These are phyloP conservation scores for Pseudogymnoascus pannorum DNA, from an alignment of 2,329 filamentous ascomycete genomes.

Conservation along the genomic window DNA sequence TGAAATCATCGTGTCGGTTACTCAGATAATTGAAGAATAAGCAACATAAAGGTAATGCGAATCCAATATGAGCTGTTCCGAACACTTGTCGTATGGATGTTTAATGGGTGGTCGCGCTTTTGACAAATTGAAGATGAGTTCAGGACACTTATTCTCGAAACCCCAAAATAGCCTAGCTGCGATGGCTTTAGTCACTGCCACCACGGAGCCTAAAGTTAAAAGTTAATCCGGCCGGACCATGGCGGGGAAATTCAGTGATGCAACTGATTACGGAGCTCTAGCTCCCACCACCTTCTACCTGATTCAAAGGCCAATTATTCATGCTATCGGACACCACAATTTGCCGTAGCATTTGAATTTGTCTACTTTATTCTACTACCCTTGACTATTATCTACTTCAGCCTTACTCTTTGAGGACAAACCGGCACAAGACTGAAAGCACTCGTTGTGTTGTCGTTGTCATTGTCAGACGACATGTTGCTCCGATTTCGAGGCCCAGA, in stretches of 20 bases:
- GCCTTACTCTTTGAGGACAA: not conserved
- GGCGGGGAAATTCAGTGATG: constrained; percentile 6
- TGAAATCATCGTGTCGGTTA: constrained; percentile 4
- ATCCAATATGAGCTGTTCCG: constrained; percentile 1
- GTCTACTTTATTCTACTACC: not conserved
- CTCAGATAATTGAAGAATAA: not conserved
- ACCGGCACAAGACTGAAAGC: not conserved
- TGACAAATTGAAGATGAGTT: constrained; percentile 2
- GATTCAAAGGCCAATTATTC: not conserved
- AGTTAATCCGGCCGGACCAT: constrained; percentile 8
- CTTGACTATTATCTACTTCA: not conserved
- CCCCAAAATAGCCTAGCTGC: not conserved
- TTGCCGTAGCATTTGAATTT: not conserved
- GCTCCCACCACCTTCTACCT: constrained; percentile 7
- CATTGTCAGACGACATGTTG: constrained; percentile 52
- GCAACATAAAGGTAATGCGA: not conserved
- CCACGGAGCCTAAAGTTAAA: constrained; percentile 8
- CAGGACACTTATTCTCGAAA: constrained; percentile 7
- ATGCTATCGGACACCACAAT: not conserved
- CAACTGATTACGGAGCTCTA: constrained; percentile 8
- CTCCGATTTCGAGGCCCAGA: constrained; percentile 84
- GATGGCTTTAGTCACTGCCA: not conserved
- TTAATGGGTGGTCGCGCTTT: not conserved
- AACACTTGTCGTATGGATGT: not conserved
- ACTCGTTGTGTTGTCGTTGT: too few relatives aligned